phyloP scores from a whole-genome alignment of 2,329 filamentous ascomycete species.

The Sarocladium oryzae region DNA sequence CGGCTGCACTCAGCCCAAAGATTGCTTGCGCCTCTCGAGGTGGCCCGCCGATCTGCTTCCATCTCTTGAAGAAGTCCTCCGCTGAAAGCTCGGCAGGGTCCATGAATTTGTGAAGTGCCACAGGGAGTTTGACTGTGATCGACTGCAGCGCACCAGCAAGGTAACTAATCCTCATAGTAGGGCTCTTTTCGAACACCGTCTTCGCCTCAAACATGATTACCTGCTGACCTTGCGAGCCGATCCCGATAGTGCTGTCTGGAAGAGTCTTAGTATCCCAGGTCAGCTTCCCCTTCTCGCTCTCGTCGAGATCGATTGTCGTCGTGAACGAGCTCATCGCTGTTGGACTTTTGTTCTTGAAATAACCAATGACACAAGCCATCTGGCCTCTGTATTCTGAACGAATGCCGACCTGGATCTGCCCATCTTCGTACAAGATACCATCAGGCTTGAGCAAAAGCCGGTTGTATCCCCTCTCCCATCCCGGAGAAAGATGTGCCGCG shows the following conservation, averaged over 20 bases:
- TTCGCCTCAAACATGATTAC: slow-evolving; percentile 92
- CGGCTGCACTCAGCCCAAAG: slow-evolving; percentile 56
- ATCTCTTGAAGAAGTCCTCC: slow-evolving; percentile 97
- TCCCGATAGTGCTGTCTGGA: slow-evolving; percentile 71
- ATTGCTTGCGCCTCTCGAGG: slow-evolving; percentile 85
- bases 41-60: slow-evolving; percentile 93
- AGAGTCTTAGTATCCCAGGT: slow-evolving; percentile 84
- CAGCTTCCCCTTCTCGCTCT: slow-evolving; percentile 56
- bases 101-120: slow-evolving; percentile 94
- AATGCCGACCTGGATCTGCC: slow-evolving; percentile 85
- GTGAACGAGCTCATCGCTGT: slow-evolving; percentile 85
- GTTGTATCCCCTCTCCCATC: slow-evolving; percentile 89
- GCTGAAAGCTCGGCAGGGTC: slow-evolving; percentile 77
- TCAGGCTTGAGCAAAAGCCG: slow-evolving; percentile 72
- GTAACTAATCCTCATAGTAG: slow-evolving; percentile 91
- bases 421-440: slow-evolving; percentile 90
- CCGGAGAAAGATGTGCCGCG: slow-evolving; percentile 84
- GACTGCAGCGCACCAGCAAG: slow-evolving; percentile 90
- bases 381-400: slow-evolving; percentile 94
- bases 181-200: slow-evolving; percentile 71
- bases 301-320: slow-evolving; percentile 81
- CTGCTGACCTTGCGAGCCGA: slow-evolving; percentile 78
- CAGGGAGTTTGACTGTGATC: slow-evolving; percentile 81
- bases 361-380: slow-evolving; percentile 89
- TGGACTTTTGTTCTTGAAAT: slow-evolving; percentile 91